Evolutionary conservation across 106 monocot species (phyloP).

Genomic region (Platanthera guangdongensis): DNA sequence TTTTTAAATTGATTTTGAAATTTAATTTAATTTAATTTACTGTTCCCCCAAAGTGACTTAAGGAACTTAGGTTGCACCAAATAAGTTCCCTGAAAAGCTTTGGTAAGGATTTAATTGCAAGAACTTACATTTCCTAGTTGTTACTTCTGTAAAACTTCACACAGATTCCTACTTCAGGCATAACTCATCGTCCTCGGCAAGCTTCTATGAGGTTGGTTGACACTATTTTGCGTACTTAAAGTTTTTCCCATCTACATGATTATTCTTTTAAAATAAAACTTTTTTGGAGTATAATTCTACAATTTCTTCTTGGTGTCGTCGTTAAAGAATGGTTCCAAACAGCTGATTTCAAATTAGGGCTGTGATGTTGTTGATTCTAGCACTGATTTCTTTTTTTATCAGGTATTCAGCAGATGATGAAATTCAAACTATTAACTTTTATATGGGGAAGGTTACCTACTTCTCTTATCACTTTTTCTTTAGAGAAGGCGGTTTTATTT

Average conservation of each 20-base stretch:
- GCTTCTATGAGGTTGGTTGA: slow-evolving; percentile 1
- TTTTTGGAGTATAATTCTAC: background rate
- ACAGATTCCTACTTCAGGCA: slow-evolving; percentile 3
- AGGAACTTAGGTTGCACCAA: background rate
- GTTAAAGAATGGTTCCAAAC: background rate
- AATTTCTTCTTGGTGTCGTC: background rate
- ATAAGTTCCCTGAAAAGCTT: background rate
- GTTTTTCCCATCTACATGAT: background rate
- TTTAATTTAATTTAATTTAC: background rate
- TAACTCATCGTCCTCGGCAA: background rate
- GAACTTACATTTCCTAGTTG: background rate
- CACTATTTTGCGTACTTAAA: background rate
- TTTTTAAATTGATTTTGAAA: background rate
- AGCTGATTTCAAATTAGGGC: background rate
- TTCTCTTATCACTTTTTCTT: background rate
- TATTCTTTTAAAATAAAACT: background rate
- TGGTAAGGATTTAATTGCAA: background rate
- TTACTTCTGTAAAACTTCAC: background rate
- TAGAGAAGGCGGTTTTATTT: background rate
- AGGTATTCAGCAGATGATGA: slow-evolving; percentile 4
- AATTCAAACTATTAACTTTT: background rate
- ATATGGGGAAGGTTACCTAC: background rate
- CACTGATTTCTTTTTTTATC: background rate
- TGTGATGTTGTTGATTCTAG: background rate
- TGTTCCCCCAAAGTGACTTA: no score